Evolutionary conservation across 2,329 filamentous ascomycete species (phyloP).

Genomic region (Sphaerulina vaccinii): DNA sequence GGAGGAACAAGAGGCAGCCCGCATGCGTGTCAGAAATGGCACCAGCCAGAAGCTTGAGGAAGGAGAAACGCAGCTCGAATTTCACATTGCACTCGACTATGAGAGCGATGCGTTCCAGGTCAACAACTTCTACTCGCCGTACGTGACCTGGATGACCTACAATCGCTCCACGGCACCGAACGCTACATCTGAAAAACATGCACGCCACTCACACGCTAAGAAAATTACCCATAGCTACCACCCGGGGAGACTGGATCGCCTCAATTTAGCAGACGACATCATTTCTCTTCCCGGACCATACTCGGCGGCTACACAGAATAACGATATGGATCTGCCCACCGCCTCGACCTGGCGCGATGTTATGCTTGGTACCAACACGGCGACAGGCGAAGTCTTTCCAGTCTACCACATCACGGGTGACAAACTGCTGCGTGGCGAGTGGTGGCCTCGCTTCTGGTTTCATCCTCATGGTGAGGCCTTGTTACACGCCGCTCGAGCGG

Average conservation of each 20-base stretch:
- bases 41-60: conserved; percentile 1
- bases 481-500: not conserved
- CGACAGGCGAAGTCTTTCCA: conserved; percentile 19
- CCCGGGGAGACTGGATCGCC: conserved; percentile 16
- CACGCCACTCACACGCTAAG: no score
- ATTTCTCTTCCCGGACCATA: conserved; percentile 8
- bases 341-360: conserved; percentile 13
- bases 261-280: conserved; percentile 15
- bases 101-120: conserved; percentile 22
- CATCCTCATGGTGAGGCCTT: conserved; percentile 11
- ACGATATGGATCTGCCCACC: conserved; percentile 1
- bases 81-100: conserved; percentile 20
- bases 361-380: conserved; percentile 18
- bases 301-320: not conserved
- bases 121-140: conserved; percentile 18
- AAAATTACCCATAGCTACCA: not conserved
- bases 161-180: conserved; percentile 16
- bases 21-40: conserved; percentile 6
- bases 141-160: conserved; percentile 23
- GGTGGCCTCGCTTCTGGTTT: conserved; percentile 16
- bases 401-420: conserved; percentile 18
- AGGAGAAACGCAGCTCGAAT: conserved; percentile 15
- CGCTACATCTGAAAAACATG: not conserved
- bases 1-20: conserved; percentile 21
- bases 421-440: conserved; percentile 7